Base-by-base conservation (phyloP, 345 rosid genomes). In the Erysimum cheiranthoides region DNA sequence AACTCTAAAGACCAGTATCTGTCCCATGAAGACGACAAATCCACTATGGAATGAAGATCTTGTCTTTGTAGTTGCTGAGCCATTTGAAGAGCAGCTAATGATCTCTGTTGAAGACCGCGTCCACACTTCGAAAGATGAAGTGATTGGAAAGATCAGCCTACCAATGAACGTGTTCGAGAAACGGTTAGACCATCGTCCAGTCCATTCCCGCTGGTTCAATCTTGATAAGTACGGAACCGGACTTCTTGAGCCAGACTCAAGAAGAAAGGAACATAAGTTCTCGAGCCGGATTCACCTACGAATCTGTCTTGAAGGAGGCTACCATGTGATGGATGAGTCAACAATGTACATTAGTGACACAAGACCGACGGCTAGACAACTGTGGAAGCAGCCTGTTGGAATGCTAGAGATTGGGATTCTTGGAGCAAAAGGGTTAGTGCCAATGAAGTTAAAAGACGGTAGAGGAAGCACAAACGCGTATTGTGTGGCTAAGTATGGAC, bases 271-370 rank as follows among this genome's bases (percentile, higher is more conserved):
- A 76, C 87, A 76, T 60, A 85, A 87, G 76, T 93, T 91, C 72
- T 83, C 98, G 0, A 90, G 96, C 75, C 68, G 93, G 84, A 82
- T 91, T 79, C 96, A 93, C 81, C 71, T 91, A 2, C 75, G 96
- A 73, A 86, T 85, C 16, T 91, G 97, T 78, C 86, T 93, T 30
- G 98, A 91, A 82, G 98, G 97, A 30, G 97, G 97, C 27, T 93
- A 93, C 67, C 98, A 93, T 79, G 98, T 93, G 8, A 81, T 93
- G 45, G 98, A 93, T 60, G 98, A 93, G 78, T 88, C 97, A 25
- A 86, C 96, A 21, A 74, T 91, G 95, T 88, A 93, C 66, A 86
- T 84, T 21, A 93, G 96, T 50, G 98, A 93, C 81, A 93, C 90
- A 67, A 76, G 90, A 73, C 96, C 98, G 0, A 93, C 98, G 4